These are phyloP conservation scores for Akanthomyces dipterigenus DNA, from an alignment of 2,329 filamentous ascomycete genomes.

Conservation along the genomic window DNA sequence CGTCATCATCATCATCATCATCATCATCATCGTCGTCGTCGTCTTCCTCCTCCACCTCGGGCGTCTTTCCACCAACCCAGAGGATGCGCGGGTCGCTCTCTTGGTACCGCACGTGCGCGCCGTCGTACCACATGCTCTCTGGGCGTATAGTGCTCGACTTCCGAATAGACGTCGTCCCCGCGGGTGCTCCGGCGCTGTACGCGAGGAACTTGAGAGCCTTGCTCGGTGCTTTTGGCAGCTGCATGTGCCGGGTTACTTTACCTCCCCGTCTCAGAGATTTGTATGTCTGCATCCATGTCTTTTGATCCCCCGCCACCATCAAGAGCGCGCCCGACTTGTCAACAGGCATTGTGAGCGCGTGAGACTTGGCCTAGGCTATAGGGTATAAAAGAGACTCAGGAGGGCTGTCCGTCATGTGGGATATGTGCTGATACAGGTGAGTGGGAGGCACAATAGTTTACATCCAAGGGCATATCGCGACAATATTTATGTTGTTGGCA, in stretches of 20 bases:
- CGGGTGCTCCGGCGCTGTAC: slow-evolving; percentile 22
- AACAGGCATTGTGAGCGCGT: background rate
- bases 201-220: slow-evolving; percentile 21
- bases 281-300: background rate
- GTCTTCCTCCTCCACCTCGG: background rate
- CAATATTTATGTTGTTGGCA: background rate
- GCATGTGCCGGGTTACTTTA: slow-evolving; percentile 13
- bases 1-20: background rate
- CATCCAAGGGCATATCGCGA: background rate
- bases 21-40: background rate
- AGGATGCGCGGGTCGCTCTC: background rate
- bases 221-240: slow-evolving; percentile 20
- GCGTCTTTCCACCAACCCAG: background rate
- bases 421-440: background rate
- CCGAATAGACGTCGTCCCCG: slow-evolving; percentile 19
- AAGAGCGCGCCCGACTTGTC: background rate
- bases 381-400: background rate
- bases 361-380: background rate
- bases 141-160: slow-evolving; percentile 21
- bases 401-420: too few relatives aligned
- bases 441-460: too few relatives aligned
- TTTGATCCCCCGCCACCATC: background rate
- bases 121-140: slow-evolving; percentile 17
- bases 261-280: background rate
- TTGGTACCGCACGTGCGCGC: background rate